Conservation (phyloP, 108 stramenopile genomes). For the Conticribra guillardii region DNA sequence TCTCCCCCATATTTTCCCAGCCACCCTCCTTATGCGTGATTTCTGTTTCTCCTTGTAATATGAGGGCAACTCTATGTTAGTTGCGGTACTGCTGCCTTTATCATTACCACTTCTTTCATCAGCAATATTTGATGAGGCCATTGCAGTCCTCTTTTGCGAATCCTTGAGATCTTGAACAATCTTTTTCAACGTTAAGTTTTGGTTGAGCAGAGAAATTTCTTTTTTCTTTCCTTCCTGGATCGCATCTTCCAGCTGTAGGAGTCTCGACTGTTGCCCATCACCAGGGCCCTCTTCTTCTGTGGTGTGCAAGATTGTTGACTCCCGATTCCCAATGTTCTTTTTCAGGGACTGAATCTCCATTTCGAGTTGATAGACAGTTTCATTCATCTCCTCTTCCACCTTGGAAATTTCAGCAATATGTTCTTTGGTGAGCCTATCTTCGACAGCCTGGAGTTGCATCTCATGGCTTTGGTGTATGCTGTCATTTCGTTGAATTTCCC, state of each 20-base stretch:
- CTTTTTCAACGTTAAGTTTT: conserved; percentile 45
- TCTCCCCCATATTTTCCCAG: conserved; percentile 37
- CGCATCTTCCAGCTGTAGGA: conserved; percentile 31
- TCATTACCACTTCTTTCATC: conserved; percentile 3
- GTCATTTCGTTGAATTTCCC: conserved; percentile 25
- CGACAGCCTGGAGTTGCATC: conserved; percentile 32
- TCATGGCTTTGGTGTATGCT: conserved; percentile 27
- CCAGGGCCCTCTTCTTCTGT: not conserved
- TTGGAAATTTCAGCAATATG: conserved; percentile 24
- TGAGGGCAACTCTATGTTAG: conserved; percentile 23
- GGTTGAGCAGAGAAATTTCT: conserved; percentile 41
- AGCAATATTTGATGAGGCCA: not conserved
- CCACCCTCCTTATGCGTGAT: conserved; percentile 16
- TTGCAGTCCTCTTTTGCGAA: conserved; percentile 5
- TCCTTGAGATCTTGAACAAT: conserved; percentile 31
- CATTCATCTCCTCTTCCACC: conserved; percentile 47
- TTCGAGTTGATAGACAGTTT: conserved; percentile 38
- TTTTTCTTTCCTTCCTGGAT: conserved; percentile 38
- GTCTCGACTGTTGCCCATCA: conserved; percentile 1
- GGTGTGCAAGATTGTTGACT: not conserved
- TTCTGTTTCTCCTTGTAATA: conserved; percentile 47
- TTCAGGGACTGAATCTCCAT: conserved; percentile 35
- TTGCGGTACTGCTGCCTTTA: not conserved
- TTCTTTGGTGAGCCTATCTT: conserved; percentile 35
- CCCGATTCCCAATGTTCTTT: not conserved